Evolutionary conservation across 306 rosid species (phyloP).

Genomic region (Cucurbita pepo): DNA sequence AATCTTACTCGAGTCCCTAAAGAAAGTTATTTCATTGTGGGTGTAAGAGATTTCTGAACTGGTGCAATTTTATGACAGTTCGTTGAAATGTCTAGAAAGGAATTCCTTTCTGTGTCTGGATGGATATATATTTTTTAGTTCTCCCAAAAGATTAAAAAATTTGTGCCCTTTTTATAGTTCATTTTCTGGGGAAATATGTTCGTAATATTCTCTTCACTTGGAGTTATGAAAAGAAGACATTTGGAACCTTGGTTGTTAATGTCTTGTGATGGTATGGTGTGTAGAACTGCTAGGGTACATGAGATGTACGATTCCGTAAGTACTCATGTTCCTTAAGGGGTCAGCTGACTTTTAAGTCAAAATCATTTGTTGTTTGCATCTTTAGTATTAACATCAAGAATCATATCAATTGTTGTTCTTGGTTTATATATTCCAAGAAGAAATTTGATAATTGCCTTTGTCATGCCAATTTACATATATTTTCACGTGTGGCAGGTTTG

Average conservation of each 20-base stretch:
- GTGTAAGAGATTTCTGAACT: neutral
- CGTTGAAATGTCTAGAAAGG: neutral
- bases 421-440: neutral
- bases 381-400: neutral
- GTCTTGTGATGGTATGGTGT: neutral
- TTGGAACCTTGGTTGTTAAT: neutral
- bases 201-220: neutral
- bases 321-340: neutral
- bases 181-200: neutral
- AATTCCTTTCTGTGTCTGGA: neutral
- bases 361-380: neutral
- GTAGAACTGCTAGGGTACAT: neutral
- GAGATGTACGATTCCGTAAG: neutral
- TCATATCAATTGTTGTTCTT: neutral
- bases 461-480: neutral
- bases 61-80: neutral
- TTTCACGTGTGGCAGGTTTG: conserved; percentile 56
- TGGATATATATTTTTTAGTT: neutral
- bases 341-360: neutral
- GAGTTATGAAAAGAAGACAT: neutral
- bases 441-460: neutral
- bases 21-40: neutral
- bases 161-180: neutral
- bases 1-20: neutral
- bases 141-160: neutral